These are phyloP conservation scores for Pichia norvegensis DNA, from an alignment of 1,139 yeast species.

Conservation along the genomic window DNA sequence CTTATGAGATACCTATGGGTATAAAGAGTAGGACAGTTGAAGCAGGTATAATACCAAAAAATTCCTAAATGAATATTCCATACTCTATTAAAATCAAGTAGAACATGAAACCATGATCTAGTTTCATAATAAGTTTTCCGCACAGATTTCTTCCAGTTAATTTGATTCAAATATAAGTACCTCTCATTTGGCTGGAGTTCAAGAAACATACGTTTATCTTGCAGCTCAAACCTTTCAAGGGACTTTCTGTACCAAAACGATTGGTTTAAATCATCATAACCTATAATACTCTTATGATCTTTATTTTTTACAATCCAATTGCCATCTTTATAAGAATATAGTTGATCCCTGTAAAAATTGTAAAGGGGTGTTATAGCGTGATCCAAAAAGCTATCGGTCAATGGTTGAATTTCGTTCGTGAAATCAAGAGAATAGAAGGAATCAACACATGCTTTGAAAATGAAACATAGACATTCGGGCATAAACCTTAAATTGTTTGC, in stretches of 20 bases:
- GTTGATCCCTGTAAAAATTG: conserved; percentile 50
- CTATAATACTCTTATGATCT: conserved; percentile 48
- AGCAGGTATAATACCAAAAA: conserved; percentile 53
- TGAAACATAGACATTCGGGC: conserved; percentile 80
- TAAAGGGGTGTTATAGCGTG: conserved; percentile 72
- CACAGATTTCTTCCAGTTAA: conserved; percentile 45
- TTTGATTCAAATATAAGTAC: conserved; percentile 35
- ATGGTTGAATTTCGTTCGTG: conserved; percentile 24
- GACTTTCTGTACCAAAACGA: conserved; percentile 52
- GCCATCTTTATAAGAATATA: conserved; percentile 33
- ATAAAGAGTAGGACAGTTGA: conserved; percentile 47
- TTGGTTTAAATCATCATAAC: conserved; percentile 59
- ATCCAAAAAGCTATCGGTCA: conserved; percentile 43
- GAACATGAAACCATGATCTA: conserved; percentile 53
- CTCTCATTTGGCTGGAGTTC: conserved; percentile 40
- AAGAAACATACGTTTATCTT: conserved; percentile 33
- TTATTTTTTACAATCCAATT: conserved; percentile 37
- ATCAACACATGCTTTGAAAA: conserved; percentile 72
- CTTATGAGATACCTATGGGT: conserved; percentile 40
- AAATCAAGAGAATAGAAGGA: conserved; percentile 39
- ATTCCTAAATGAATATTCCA: conserved; percentile 54
- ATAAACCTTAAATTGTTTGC: conserved; percentile 74
- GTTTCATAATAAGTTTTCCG: conserved; percentile 49
- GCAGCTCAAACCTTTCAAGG: conserved; percentile 36
- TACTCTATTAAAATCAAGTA: conserved; percentile 51